phyloP scores from a whole-genome alignment of 2,329 filamentous ascomycete genomes.

The Whalleya microplaca region DNA sequence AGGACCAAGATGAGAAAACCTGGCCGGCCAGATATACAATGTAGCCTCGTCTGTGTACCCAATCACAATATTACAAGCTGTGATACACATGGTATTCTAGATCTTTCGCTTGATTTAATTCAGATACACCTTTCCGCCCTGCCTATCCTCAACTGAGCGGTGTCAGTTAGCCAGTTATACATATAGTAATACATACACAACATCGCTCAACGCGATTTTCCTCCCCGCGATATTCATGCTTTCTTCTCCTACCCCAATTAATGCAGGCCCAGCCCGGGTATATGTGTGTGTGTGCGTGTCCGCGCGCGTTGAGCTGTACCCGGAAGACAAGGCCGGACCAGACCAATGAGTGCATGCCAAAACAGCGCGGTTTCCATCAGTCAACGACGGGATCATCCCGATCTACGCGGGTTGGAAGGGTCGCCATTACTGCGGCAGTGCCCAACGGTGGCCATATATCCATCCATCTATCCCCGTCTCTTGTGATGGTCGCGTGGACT shows the following conservation, averaged over 20 bases:
- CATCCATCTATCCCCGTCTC: background rate
- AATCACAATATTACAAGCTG: too few species aligned
- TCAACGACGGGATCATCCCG: background rate
- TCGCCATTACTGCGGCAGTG: background rate
- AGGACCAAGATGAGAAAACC: too few species aligned
- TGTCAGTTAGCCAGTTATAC: background rate
- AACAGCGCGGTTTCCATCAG: background rate
- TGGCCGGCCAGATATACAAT: too few species aligned
- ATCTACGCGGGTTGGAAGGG: slow-evolving; percentile 2
- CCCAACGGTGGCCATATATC: background rate
- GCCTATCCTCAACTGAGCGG: background rate
- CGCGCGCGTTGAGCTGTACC: background rate
- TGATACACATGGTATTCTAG: background rate
- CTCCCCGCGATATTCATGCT: background rate
- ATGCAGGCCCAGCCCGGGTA: background rate
- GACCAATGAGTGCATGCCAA: background rate
- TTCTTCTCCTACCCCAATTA: background rate
- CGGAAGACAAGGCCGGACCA: background rate
- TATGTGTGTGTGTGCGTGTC: background rate
- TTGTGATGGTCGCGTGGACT: background rate
- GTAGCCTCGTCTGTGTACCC: too few species aligned
- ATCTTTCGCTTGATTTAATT: background rate
- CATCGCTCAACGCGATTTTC: background rate
- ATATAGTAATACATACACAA: background rate
- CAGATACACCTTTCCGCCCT: background rate